phyloP scores from a whole-genome alignment of 139 green algal genomes.

The Dunaliella primolecta region DNA sequence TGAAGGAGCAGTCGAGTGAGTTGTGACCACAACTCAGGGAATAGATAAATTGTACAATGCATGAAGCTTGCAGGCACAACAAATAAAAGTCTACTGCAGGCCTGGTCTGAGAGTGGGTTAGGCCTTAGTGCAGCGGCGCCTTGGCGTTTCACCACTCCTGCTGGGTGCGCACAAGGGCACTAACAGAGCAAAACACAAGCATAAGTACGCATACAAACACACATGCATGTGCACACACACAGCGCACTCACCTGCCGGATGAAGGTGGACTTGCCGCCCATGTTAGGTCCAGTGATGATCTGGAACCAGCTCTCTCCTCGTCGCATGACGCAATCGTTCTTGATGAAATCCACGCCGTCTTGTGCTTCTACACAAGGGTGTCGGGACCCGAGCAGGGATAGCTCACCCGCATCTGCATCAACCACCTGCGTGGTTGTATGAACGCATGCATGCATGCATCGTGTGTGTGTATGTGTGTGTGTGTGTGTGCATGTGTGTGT shows the following conservation, averaged over 20 bases:
- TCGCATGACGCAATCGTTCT: slow-evolving; percentile 79
- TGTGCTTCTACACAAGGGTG: slow-evolving; percentile 95
- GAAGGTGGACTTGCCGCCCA: slow-evolving; percentile 97
- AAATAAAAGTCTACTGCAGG: too few species aligned
- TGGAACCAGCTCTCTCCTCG: slow-evolving; percentile 85
- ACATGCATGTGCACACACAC: too few species aligned
- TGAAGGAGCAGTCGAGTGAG: too few species aligned
- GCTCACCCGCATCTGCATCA: slow-evolving; percentile 38
- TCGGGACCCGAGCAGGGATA: slow-evolving; percentile 59
- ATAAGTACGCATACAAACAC: too few species aligned
- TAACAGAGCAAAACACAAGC: too few species aligned
- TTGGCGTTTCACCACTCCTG: too few species aligned
- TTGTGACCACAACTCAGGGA: too few species aligned
- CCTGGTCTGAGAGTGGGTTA: too few species aligned
- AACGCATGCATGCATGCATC: neutral
- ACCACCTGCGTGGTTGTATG: slow-evolving; percentile 25
- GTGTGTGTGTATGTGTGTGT: neutral
- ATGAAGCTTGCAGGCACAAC: too few species aligned
- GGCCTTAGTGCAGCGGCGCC: too few species aligned
- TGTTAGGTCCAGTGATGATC: slow-evolving; percentile 99
- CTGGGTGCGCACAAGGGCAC: too few species aligned
- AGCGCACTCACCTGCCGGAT: slow-evolving; percentile 90
- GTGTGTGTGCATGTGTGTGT: neutral
- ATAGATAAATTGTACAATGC: too few species aligned
- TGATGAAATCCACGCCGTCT: slow-evolving; percentile 84